phyloP scores from a whole-genome alignment of 805 yeast genomes.

The Cyberlindnera euphorbiae region DNA sequence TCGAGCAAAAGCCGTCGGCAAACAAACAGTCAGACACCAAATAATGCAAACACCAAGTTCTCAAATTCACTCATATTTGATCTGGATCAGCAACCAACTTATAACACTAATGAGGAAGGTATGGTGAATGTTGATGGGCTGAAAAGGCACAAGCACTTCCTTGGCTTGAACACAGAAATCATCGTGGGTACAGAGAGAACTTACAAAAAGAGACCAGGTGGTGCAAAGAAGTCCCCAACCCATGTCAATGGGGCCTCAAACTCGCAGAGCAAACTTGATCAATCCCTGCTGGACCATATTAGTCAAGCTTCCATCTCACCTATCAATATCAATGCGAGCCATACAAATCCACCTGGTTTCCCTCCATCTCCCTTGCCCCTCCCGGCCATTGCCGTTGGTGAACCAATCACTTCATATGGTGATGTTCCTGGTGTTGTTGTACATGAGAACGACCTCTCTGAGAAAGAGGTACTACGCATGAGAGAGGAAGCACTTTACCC shows the following conservation, averaged over 20 bases:
- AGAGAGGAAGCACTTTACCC: slow-evolving; percentile 61
- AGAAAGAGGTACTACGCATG: slow-evolving; percentile 50
- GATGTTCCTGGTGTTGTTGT: neutral
- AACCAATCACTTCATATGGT: neutral
- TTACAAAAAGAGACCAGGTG: slow-evolving; percentile 8
- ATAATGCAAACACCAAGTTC: slow-evolving; percentile 18
- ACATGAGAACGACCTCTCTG: slow-evolving; percentile 32
- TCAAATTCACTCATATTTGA: slow-evolving; percentile 24
- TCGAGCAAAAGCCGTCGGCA: slow-evolving; percentile 47
- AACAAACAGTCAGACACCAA: slow-evolving; percentile 21
- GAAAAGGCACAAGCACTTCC: slow-evolving; percentile 69
- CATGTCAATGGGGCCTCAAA: neutral
- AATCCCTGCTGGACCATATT: slow-evolving; percentile 12
- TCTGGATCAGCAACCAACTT: slow-evolving; percentile 22
- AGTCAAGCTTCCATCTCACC: slow-evolving; percentile 25
- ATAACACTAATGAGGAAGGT: slow-evolving; percentile 24
- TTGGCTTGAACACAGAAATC: slow-evolving; percentile 77
- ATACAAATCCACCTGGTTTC: neutral
- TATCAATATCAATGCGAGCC: slow-evolving; percentile 16
- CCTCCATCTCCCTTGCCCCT: neutral
- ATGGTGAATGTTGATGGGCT: slow-evolving; percentile 77
- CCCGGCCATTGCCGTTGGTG: neutral
- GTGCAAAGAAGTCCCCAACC: neutral
- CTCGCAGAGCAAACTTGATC: neutral
- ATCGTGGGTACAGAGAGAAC: slow-evolving; percentile 72